A percentile compares a stretch with the other conserved stretches of the same genome.
These are phyloP conservation scores for Lactarius evosmus DNA, from an alignment of 768 basidiomycete genomes.

Conservation along the genomic window DNA sequence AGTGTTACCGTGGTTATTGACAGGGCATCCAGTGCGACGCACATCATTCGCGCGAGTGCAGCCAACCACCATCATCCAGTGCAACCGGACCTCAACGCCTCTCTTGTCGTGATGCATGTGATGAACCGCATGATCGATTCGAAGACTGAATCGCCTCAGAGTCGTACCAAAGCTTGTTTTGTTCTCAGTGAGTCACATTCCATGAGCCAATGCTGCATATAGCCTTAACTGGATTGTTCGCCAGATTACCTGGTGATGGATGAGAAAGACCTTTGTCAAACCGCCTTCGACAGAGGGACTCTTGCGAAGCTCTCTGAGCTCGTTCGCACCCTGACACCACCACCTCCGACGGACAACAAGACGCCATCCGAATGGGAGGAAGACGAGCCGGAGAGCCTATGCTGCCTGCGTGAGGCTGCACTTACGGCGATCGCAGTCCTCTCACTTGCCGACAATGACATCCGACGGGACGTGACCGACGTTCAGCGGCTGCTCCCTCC, in stretches of 20 bases:
- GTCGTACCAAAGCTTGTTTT: constrained; percentile 68
- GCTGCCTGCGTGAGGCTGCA: constrained; percentile 65
- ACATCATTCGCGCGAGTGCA: constrained; percentile 54
- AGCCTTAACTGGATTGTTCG: neutral
- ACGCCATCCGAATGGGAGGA: constrained; percentile 56
- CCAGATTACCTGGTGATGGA: constrained; percentile 69
- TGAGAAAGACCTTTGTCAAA: constrained; percentile 59
- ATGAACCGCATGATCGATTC: constrained; percentile 57
- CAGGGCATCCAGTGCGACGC: constrained; percentile 47
- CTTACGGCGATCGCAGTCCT: constrained; percentile 74
- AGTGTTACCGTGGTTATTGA: constrained; percentile 6
- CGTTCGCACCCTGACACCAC: constrained; percentile 53
- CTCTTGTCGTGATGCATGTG: constrained; percentile 65
- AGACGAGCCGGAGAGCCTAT: constrained; percentile 60
- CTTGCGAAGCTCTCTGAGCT: constrained; percentile 52
- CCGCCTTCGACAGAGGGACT: constrained; percentile 68
- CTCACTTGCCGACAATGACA: constrained; percentile 66
- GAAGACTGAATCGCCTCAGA: constrained; percentile 41
- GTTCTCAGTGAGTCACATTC: constrained; percentile 55
- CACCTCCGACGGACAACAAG: constrained; percentile 31
- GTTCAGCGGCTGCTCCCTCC: constrained; percentile 52
- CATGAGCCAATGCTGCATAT: neutral
- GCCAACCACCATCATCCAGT: constrained; percentile 32
- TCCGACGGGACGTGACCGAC: constrained; percentile 66
- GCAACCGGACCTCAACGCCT: constrained; percentile 43